phyloP scores from a whole-genome alignment of 1,284 basidiomycete genomes.

The Boletus sp. region DNA sequence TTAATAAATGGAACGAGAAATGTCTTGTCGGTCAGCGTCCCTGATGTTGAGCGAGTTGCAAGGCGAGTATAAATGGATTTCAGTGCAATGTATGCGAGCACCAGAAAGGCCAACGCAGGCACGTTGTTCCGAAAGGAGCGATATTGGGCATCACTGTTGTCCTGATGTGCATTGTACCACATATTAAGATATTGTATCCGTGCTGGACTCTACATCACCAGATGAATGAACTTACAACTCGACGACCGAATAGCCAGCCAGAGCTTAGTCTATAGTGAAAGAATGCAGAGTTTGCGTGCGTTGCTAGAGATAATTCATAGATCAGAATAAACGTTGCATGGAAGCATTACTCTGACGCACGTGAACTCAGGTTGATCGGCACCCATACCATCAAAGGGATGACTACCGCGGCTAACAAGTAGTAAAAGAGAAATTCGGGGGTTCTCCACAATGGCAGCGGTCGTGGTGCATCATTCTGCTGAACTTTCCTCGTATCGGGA shows the following conservation, averaged over 20 bases:
- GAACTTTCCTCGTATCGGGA: constrained; percentile 36
- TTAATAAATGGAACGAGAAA: constrained; percentile 53
- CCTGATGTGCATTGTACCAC: constrained; percentile 43
- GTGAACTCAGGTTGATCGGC: constrained; percentile 70
- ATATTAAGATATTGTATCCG: not conserved
- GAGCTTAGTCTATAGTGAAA: constrained; percentile 59
- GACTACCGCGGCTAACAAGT: constrained; percentile 54
- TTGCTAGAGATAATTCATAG: constrained; percentile 40
- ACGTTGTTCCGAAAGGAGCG: constrained; percentile 78
- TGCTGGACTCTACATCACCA: not conserved
- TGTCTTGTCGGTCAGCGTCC: constrained; percentile 31
- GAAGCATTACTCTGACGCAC: constrained; percentile 44
- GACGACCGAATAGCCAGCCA: constrained; percentile 67
- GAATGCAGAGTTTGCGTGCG: constrained; percentile 68
- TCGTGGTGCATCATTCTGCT: constrained; percentile 20
- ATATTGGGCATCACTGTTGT: constrained; percentile 85
- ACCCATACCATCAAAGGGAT: constrained; percentile 80
- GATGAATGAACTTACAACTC: constrained; percentile 49
- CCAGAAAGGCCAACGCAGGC: constrained; percentile 53
- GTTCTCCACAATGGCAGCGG: constrained; percentile 70
- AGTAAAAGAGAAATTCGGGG: constrained; percentile 81
- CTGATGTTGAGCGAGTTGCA: constrained; percentile 26
- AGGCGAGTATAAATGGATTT: constrained; percentile 43
- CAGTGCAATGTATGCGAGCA: constrained; percentile 42
- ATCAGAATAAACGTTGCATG: not conserved